Conservation (phyloP, 148 eudicot species). For the Cornus kousa region DNA sequence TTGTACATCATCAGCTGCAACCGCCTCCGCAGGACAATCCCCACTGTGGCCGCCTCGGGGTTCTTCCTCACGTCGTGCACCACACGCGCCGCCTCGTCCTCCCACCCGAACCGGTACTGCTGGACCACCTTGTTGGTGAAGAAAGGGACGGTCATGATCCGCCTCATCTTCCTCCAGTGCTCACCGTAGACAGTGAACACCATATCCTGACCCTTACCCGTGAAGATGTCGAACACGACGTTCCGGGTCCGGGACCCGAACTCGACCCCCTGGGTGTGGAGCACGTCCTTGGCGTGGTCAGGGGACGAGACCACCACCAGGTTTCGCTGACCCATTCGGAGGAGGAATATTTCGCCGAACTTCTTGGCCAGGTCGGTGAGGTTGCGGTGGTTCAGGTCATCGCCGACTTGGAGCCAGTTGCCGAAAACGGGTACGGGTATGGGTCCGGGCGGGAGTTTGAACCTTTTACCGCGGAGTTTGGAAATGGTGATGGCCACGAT, state of each 20-base stretch:
- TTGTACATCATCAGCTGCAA: conserved; percentile 76
- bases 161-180: conserved; percentile 81
- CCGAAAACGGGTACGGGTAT: conserved; percentile 67
- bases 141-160: conserved; percentile 81
- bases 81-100: conserved; percentile 52
- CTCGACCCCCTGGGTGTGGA: conserved; percentile 73
- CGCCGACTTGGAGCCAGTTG: conserved; percentile 80
- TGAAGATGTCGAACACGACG: conserved; percentile 74
- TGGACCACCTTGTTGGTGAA: conserved; percentile 80
- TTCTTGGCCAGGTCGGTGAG: conserved; percentile 50
- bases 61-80: conserved; percentile 59
- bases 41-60: conserved; percentile 43
- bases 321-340: conserved; percentile 68
- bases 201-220: conserved; percentile 79
- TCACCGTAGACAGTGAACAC: conserved; percentile 77
- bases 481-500: conserved; percentile 41
- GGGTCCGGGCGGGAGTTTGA: conserved; percentile 77
- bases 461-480: conserved; percentile 41
- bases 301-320: conserved; percentile 67
- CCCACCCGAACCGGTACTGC: conserved; percentile 65
- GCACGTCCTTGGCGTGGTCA: conserved; percentile 65
- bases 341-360: conserved; percentile 52
- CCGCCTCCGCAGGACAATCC: conserved; percentile 53
- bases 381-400: conserved; percentile 64
- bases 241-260: conserved; percentile 73